These are phyloP conservation scores for Skeletonema potamos DNA, from an alignment of 108 stramenopile species.

Conservation along the genomic window DNA sequence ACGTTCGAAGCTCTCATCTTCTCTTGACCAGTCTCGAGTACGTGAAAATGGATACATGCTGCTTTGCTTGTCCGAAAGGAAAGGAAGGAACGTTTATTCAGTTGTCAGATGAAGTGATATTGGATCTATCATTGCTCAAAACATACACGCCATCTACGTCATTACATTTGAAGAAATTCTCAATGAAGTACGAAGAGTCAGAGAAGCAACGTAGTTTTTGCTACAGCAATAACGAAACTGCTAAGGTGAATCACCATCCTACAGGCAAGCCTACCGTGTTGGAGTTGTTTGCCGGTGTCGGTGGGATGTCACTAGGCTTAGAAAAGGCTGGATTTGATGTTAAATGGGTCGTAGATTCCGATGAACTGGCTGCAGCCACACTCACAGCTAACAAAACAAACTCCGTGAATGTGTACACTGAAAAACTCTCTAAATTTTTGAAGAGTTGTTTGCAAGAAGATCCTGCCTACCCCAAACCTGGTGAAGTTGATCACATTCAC, in stretches of 20 bases:
- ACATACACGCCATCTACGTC: conserved; percentile 1
- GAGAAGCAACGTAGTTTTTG: conserved; percentile 23
- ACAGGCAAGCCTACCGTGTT: conserved; percentile 23
- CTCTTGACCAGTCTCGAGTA: conserved; percentile 7
- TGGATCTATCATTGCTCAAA: conserved; percentile 25
- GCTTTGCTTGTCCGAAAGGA: conserved; percentile 33
- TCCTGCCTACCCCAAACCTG: conserved; percentile 19
- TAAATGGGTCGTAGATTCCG: conserved; percentile 43
- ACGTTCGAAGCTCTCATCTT: neutral
- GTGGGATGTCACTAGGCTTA: conserved; percentile 49
- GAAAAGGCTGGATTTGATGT: conserved; percentile 42
- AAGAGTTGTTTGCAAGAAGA: conserved; percentile 14
- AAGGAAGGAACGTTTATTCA: conserved; percentile 20
- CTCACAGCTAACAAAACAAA: conserved; percentile 21
- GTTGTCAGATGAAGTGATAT: conserved; percentile 6
- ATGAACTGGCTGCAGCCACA: conserved; percentile 33
- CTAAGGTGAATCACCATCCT: conserved; percentile 21
- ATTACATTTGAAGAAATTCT: neutral
- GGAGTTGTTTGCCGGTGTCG: conserved; percentile 49
- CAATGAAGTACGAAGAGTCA: conserved; percentile 23
- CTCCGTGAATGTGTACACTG: conserved; percentile 23
- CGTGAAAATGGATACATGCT: conserved; percentile 15
- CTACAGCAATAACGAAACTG: conserved; percentile 25
- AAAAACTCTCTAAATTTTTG: conserved; percentile 36
- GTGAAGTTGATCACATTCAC: conserved; percentile 46